Percentiles rank a stretch among this genome's conserved stretches.
phyloP scores from a whole-genome alignment of 768 basidiomycete genomes.

The Tricholoma hemisulphureum region DNA sequence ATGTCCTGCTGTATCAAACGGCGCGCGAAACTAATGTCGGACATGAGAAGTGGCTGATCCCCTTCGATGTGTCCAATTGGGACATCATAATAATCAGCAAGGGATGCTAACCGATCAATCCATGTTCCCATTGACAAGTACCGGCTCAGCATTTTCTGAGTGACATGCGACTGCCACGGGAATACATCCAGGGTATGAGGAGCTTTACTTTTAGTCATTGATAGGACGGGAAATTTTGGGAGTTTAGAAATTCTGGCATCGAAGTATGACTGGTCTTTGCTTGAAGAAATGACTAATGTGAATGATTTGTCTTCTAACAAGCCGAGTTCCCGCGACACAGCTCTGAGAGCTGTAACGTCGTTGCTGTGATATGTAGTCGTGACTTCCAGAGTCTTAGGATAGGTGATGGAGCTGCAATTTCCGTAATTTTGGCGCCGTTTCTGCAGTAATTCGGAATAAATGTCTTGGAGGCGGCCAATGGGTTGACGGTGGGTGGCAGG shows the following conservation, averaged over 20 bases:
- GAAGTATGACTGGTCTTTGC: constrained; percentile 81
- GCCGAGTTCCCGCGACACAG: constrained; percentile 84
- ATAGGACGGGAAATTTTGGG: constrained; percentile 81
- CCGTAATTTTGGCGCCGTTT: constrained; percentile 46
- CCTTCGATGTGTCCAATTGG: constrained; percentile 91
- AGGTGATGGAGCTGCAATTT: constrained; percentile 51
- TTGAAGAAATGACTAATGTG: constrained; percentile 81
- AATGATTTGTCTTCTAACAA: constrained; percentile 71
- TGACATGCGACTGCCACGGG: constrained; percentile 85
- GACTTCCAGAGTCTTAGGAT: constrained; percentile 63
- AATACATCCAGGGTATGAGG: constrained; percentile 79
- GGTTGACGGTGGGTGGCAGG: constrained; percentile 83
- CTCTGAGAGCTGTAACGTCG: constrained; percentile 78
- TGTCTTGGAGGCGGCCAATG: constrained; percentile 71
- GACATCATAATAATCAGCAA: constrained; percentile 89
- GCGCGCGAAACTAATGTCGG: constrained; percentile 90
- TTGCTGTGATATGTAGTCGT: constrained; percentile 73
- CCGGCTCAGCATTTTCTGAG: constrained; percentile 78
- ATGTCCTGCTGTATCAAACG: constrained; percentile 85
- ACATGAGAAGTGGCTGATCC: constrained; percentile 83
- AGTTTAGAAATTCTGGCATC: constrained; percentile 70
- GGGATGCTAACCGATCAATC: constrained; percentile 74
- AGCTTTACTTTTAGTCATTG: constrained; percentile 76
- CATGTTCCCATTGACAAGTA: constrained; percentile 77
- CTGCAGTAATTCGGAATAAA: constrained; percentile 62